These are phyloP conservation scores for Pseudonitzschia pungens DNA, from an alignment of 108 stramenopile genomes.

Conservation along the genomic window DNA sequence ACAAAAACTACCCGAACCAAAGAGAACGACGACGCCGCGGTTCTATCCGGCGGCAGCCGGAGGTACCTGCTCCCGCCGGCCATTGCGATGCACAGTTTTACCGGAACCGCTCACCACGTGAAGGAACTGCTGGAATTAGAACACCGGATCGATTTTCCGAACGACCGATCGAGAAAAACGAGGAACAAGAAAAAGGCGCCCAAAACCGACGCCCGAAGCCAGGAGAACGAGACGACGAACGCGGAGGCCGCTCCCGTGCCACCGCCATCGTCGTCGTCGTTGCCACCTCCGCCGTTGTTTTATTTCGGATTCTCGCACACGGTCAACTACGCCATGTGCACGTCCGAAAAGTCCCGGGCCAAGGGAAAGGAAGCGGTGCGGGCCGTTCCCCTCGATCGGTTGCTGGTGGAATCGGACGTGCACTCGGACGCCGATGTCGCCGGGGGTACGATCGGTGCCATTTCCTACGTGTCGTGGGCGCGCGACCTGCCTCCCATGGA, in stretches of 20 bases:
- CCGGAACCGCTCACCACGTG: slow-evolving; percentile 82
- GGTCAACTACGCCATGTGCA: slow-evolving; percentile 73
- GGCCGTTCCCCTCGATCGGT: slow-evolving; percentile 61
- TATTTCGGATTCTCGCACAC: slow-evolving; percentile 87
- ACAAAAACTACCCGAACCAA: not conserved
- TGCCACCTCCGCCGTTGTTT: slow-evolving; percentile 38
- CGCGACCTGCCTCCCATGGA: not conserved
- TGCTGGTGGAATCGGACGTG: slow-evolving; percentile 83
- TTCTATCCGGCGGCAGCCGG: too few relatives aligned
- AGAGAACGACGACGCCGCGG: slow-evolving; percentile 2
- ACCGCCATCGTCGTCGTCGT: not conserved
- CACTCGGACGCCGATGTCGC: slow-evolving; percentile 55
- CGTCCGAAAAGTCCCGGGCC: slow-evolving; percentile 57
- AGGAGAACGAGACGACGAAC: not conserved
- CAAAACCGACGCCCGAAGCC: too few relatives aligned
- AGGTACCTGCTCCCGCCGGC: slow-evolving; percentile 48
- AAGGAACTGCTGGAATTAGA: slow-evolving; percentile 63
- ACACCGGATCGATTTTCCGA: slow-evolving; percentile 22
- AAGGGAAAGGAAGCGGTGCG: slow-evolving; percentile 63
- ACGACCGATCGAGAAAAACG: slow-evolving; percentile 3
- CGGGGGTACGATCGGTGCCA: slow-evolving; percentile 71
- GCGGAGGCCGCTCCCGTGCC: not conserved
- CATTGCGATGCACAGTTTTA: slow-evolving; percentile 83
- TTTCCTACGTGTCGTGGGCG: slow-evolving; percentile 63
- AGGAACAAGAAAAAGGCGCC: slow-evolving; percentile 22